Percentiles rank a stretch among this genome's conserved stretches.
Evolutionary conservation across 257 asterid genomes (phyloP).

Genomic region (Plectranthus barbatus): DNA sequence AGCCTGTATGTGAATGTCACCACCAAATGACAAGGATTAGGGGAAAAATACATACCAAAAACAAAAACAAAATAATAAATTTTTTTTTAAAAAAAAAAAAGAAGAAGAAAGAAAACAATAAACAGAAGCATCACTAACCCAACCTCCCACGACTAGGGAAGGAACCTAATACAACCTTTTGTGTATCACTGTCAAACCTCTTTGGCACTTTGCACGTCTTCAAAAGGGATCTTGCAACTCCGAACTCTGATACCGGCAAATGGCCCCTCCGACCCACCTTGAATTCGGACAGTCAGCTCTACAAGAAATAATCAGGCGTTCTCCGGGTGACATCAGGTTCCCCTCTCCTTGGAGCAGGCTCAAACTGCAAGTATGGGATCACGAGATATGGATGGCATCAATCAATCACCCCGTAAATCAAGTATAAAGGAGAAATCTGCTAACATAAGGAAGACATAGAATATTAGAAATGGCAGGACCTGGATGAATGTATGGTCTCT

Average conservation of each 20-base stretch:
- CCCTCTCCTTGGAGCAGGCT: constrained; percentile 83
- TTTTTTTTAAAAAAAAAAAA: background rate
- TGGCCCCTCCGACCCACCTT: background rate
- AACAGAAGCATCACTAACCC: constrained; percentile 29
- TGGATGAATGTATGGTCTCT: constrained; percentile 68
- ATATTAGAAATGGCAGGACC: constrained; percentile 22
- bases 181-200: constrained; percentile 27
- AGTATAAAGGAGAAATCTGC: background rate
- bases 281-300: constrained; percentile 8
- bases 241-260: constrained; percentile 10
- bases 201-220: constrained; percentile 17
- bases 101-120: constrained; percentile 21
- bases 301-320: constrained; percentile 71
- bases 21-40: background rate
- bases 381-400: background rate
- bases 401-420: background rate
- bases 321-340: constrained; percentile 74
- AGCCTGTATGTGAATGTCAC: constrained; percentile 8
- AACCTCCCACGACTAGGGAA: constrained; percentile 24
- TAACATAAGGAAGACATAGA: background rate
- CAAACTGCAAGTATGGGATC: constrained; percentile 38
- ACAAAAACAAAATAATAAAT: background rate
- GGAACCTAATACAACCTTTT: constrained; percentile 25
- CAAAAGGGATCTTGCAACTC: constrained; percentile 5
- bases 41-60: background rate